Evolutionary conservation across 257 asterid species (phyloP), one percentile per base, ranked within the genome.

Genomic region (Nicotiana paniculata): DNA sequence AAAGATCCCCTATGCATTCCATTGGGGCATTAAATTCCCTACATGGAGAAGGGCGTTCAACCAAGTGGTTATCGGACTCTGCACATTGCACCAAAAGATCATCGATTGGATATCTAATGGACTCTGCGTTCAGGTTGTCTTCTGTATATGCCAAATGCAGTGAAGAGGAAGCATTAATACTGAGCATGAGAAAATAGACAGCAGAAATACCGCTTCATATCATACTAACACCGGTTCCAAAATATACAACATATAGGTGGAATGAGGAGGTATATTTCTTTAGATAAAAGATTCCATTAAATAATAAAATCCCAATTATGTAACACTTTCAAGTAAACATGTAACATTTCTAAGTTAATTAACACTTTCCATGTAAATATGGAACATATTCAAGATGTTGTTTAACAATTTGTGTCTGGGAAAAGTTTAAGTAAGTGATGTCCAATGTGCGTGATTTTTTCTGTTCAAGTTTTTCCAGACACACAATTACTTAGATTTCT

Each of bases 1-100:
- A 62, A 70, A 90, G 91, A 87, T 91, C 93, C 87, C 97, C 98
- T 54, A 92, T 94, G 87, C 95, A 95, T 81, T 88, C 88, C 94
- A 92, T 91, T 57, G 98, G 96, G 82, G 91, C 89, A 81, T 59
- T 85, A 83, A 93, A 93, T 78, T 95, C 97, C 85, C 85, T 85
- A 87, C 92, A 91, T 6, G 89, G 96, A 61, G 86, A 79, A 84
- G 98, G 96, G 79, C 93, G 91, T 80, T 89, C 91, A 37, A 76
- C 81, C 88, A 93, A 86, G 82, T 88, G 87, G 16, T 79, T 89
- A 85, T 92, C 97, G 84, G 90, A 93, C 85, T 87, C 92, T 2
- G 90, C 66, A 83, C 91, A 93, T 83, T 91, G 88, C 84, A 95
- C 90, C 86, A 91, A 82, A 85, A 93, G 89, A 87, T 95, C 99